These are phyloP conservation scores for Nitzschia sp. DNA, from an alignment of 108 stramenopile genomes.

Conservation along the genomic window DNA sequence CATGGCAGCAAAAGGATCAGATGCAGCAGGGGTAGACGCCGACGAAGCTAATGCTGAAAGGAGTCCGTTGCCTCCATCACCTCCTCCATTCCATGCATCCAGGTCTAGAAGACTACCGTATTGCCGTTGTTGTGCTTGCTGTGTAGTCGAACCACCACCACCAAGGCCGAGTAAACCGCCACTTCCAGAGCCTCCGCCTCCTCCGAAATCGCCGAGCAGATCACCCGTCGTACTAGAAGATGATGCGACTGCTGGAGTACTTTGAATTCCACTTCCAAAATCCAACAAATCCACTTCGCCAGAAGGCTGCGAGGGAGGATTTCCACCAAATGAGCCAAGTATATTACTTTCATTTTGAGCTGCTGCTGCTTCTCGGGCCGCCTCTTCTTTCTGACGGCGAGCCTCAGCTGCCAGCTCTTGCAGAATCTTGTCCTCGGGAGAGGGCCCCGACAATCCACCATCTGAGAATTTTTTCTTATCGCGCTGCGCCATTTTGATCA, in stretches of 20 bases:
- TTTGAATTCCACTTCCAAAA: slow-evolving; percentile 6
- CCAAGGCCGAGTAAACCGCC: background rate
- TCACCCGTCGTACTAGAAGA: background rate
- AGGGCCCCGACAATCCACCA: background rate
- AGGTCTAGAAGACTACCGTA: background rate
- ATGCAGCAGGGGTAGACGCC: background rate
- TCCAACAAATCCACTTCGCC: slow-evolving; percentile 34
- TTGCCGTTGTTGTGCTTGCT: background rate
- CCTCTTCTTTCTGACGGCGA: slow-evolving; percentile 14
- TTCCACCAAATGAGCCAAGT: background rate
- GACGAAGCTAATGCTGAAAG: background rate
- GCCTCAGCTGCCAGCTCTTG: slow-evolving; percentile 26
- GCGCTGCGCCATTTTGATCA: slow-evolving; percentile 51
- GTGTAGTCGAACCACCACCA: background rate
- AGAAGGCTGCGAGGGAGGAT: slow-evolving; percentile 1
- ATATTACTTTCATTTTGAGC: slow-evolving; percentile 8
- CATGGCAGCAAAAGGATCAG: slow-evolving; percentile 27
- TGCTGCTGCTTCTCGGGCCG: background rate
- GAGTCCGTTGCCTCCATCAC: background rate
- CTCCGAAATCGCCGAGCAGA: slow-evolving; percentile 11
- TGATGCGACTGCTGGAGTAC: background rate
- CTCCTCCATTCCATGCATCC: background rate
- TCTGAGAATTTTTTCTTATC: slow-evolving; percentile 41
- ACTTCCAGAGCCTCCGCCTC: background rate
- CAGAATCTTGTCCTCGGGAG: slow-evolving; percentile 28